Evolutionary conservation across 2,329 filamentous ascomycete genomes (phyloP).

Genomic region (Biscogniauxia mediterranea): DNA sequence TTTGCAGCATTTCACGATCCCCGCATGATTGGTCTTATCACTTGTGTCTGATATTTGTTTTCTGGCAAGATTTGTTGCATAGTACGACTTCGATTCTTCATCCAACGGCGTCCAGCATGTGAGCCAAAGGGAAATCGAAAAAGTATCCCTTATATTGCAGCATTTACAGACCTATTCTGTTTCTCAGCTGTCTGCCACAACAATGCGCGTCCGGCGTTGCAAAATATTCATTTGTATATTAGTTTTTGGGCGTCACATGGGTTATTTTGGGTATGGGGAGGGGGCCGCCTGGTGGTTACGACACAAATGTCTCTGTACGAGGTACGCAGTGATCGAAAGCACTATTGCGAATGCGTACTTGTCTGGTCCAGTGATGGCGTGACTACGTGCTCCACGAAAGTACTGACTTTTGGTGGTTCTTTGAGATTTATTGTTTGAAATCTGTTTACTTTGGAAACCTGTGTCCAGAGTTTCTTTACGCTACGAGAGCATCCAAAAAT

Average conservation of each 20-base stretch:
- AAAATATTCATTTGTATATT: constrained; percentile 25
- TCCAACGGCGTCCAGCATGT: constrained; percentile 21
- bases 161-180: constrained; percentile 23
- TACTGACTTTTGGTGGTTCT: not conserved
- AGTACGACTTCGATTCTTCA: constrained; percentile 3
- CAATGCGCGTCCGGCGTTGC: constrained; percentile 18
- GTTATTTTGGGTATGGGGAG: constrained; percentile 10
- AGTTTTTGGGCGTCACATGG: constrained; percentile 18
- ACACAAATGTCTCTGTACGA: constrained; percentile 22
- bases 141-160: constrained; percentile 12
- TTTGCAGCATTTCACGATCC: constrained; percentile 6
- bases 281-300: constrained; percentile 10
- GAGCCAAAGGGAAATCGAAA: constrained; percentile 13
- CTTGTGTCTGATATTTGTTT: constrained; percentile 3
- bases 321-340: constrained; percentile 8
- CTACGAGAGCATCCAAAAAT: not conserved
- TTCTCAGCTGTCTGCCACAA: constrained; percentile 19
- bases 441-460: not conserved
- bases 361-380: not conserved
- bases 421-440: not conserved
- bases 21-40: not conserved
- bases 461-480: not conserved
- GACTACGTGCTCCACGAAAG: not conserved
- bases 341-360: not conserved
- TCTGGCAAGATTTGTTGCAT: not conserved